These are phyloP conservation scores for Fonsecaea pedrosoi DNA, from an alignment of 2,329 filamentous ascomycete genomes.

Conservation along the genomic window DNA sequence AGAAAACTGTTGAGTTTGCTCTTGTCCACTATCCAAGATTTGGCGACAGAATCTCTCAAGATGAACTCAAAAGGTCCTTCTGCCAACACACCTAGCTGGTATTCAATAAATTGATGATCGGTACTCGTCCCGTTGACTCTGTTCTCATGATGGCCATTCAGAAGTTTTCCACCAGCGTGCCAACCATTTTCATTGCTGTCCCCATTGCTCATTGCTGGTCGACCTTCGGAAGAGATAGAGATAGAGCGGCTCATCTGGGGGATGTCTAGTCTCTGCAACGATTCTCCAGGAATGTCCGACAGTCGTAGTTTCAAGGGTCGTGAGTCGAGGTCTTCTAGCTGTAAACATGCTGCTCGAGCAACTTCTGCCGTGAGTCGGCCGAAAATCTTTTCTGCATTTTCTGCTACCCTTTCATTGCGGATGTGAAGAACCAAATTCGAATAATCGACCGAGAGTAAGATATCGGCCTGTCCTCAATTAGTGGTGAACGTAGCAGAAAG, in stretches of 20 bases:
- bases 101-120: slow-evolving; percentile 19
- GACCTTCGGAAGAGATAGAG: not conserved
- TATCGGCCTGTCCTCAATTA: slow-evolving; percentile 24
- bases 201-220: slow-evolving; percentile 4
- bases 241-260: slow-evolving; percentile 19
- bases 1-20: slow-evolving; percentile 72
- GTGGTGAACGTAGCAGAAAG: not conserved
- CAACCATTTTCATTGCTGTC: slow-evolving; percentile 16
- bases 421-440: slow-evolving; percentile 27
- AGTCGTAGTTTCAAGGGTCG: slow-evolving; percentile 30
- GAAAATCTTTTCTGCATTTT: slow-evolving; percentile 25
- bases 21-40: slow-evolving; percentile 86
- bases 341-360: slow-evolving; percentile 44
- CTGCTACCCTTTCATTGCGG: slow-evolving; percentile 30
- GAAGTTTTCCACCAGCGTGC: not conserved
- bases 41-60: slow-evolving; percentile 53
- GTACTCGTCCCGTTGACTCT: slow-evolving; percentile 16
- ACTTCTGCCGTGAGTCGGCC: slow-evolving; percentile 25
- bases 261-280: slow-evolving; percentile 21
- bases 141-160: slow-evolving; percentile 24
- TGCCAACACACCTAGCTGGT: slow-evolving; percentile 58
- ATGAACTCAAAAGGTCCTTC: slow-evolving; percentile 50
- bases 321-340: slow-evolving; percentile 54
- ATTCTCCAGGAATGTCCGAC: not conserved
- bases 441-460: slow-evolving; percentile 31